Conservation (phyloP, 2,329 filamentous ascomycete genomes). For the Alternaria infectoria region DNA sequence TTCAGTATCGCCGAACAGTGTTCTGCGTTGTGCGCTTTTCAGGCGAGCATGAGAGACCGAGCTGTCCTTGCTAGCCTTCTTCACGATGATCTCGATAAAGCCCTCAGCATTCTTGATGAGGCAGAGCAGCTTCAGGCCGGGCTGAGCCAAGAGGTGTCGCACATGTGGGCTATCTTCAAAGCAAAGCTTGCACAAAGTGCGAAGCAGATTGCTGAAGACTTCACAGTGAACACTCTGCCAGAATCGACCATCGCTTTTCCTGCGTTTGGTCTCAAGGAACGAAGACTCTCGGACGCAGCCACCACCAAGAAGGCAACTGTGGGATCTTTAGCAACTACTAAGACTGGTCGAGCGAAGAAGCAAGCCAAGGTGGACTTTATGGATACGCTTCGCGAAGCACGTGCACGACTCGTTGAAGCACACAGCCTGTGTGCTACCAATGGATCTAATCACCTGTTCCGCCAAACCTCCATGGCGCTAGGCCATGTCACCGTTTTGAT, state of each 20-base stretch:
- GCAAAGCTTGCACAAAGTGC: slow-evolving; percentile 72
- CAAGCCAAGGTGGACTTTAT: slow-evolving; percentile 55
- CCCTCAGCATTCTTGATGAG: slow-evolving; percentile 33
- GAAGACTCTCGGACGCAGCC: slow-evolving; percentile 31
- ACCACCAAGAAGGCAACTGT: slow-evolving; percentile 19
- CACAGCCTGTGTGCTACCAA: slow-evolving; percentile 61
- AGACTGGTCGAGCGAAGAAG: slow-evolving; percentile 32
- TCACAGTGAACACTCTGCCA: slow-evolving; percentile 86
- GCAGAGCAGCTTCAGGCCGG: slow-evolving; percentile 33
- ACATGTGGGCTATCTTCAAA: slow-evolving; percentile 67
- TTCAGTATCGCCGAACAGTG: slow-evolving; percentile 43
- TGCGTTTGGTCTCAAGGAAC: slow-evolving; percentile 57
- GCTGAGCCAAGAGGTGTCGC: slow-evolving; percentile 56
- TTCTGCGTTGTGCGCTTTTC: slow-evolving; percentile 50
- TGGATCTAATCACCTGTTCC: slow-evolving; percentile 64
- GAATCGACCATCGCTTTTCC: slow-evolving; percentile 93
- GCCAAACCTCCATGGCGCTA: slow-evolving; percentile 51
- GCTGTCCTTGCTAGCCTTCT: slow-evolving; percentile 54
- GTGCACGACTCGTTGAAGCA: slow-evolving; percentile 69
- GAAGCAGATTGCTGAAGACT: slow-evolving; percentile 76
- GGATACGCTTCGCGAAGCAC: slow-evolving; percentile 67
- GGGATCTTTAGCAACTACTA: slow-evolving; percentile 15
- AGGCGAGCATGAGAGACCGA: slow-evolving; percentile 58
- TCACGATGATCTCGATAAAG: slow-evolving; percentile 39
- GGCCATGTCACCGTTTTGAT: slow-evolving; percentile 48